Percentiles rank a stretch among this genome's conserved stretches.
Evolutionary conservation across 2,329 filamentous ascomycete species (phyloP).

Genomic region (Microdochium nivale): DNA sequence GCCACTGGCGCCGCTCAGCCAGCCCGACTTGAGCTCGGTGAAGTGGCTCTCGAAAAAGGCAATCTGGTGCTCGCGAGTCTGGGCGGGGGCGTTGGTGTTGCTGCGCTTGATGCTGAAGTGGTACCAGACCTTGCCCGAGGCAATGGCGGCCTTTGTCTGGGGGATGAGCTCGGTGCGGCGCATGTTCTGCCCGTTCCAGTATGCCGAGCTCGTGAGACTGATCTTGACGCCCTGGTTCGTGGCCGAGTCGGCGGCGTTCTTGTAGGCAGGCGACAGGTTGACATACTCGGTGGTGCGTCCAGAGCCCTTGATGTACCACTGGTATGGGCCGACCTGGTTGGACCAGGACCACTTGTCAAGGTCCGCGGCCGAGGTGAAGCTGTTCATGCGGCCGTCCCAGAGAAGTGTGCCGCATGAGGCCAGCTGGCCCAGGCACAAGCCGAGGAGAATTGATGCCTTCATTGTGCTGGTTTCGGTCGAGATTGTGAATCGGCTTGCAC

Average conservation of each 20-base stretch:
- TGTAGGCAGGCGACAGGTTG: conserved; percentile 49
- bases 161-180: conserved; percentile 67
- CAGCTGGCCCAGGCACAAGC: conserved; percentile 12
- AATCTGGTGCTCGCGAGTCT: conserved; percentile 59
- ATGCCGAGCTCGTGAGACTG: conserved; percentile 53
- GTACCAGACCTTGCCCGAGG: conserved; percentile 59
- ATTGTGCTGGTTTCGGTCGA: conserved; percentile 5
- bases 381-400: conserved; percentile 55
- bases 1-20: conserved; percentile 38
- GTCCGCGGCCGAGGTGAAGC: conserved; percentile 38
- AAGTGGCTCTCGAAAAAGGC: conserved; percentile 61
- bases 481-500: too few species aligned
- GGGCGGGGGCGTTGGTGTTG: conserved; percentile 49
- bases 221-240: conserved; percentile 60
- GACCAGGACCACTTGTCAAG: conserved; percentile 53
- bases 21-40: conserved; percentile 65
- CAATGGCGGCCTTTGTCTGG: conserved; percentile 57
- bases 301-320: conserved; percentile 68
- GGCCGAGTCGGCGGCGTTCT: conserved; percentile 55
- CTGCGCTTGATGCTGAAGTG: conserved; percentile 60
- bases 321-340: conserved; percentile 57
- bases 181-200: conserved; percentile 67
- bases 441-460: conserved; percentile 11
- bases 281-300: conserved; percentile 49
- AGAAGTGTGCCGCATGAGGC: conserved; percentile 36